Evolutionary conservation across 441 rosid species (phyloP), one percentile per base, ranked within the genome.

Genomic region (Eruca vesicaria): DNA sequence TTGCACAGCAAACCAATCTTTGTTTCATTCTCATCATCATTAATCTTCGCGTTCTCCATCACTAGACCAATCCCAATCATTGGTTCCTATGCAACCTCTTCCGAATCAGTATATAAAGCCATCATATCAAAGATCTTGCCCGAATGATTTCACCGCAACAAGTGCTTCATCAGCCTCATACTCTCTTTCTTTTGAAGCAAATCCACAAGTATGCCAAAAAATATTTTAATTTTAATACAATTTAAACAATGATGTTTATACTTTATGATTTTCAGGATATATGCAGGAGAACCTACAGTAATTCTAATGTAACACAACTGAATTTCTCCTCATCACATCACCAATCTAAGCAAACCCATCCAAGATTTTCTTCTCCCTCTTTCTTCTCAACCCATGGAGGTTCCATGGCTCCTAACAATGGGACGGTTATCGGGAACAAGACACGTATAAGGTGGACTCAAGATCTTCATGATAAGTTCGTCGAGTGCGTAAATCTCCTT

Each of bases 401-500:
- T 5, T 63, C 71, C 0, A 7, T 57, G 71, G 66, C 67, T 72
- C 55, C 78, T 16, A 66, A 60, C 8, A 71, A 69, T 60, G 73
- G 67, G 9, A 29, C 64, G 21, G 55, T 35, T 36, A 43, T 5
- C 2, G 59, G 15, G 0, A 80, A 72, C 69, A 91, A 92, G 85
- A 88, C 89, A 5, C 74, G 99, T 66, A 92, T 95, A 61, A 85
- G 97, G 78, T 95, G 99, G 97, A 95, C 91, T 66, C 97, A 87
- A 63, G 96, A 88, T 84, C 94, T 95, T n/a, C 99, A 95, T 75
- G 92, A 91, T 79, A 92, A 89, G 82, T 95, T 95, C 41, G 96
- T 92, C 3, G 87, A 86, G 69, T 88, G 93, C 52, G 92, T 91
- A 6, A 86, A 88, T 80, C 83, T 82, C 68, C 92, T 92, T 9